Evolutionary conservation across 768 basidiomycete genomes (phyloP).

Genomic region (Suillus subluteus): DNA sequence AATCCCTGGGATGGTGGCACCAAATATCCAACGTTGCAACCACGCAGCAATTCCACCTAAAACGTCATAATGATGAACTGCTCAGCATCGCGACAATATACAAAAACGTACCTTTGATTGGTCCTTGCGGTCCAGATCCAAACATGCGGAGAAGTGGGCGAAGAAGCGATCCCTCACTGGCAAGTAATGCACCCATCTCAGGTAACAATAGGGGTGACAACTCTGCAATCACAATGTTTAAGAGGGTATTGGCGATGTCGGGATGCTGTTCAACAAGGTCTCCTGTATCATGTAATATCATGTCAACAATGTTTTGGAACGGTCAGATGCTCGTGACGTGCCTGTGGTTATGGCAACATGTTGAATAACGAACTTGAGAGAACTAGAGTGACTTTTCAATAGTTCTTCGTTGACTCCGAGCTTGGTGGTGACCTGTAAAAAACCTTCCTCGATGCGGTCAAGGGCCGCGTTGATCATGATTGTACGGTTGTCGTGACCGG

Average conservation of each 20-base stretch:
- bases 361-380: conserved; percentile 28
- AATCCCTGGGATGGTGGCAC: background rate
- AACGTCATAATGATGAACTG: background rate
- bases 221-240: conserved; percentile 22
- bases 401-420: conserved; percentile 30
- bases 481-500: conserved; percentile 32
- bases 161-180: conserved; percentile 34
- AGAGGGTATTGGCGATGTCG: conserved; percentile 26
- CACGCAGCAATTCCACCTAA: conserved; percentile 4
- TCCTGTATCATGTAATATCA: conserved; percentile 24
- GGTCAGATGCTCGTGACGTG: background rate
- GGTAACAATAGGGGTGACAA: background rate
- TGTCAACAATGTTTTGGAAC: background rate
- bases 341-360: conserved; percentile 29
- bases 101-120: conserved; percentile 32
- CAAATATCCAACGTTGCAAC: background rate
- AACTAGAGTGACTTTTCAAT: conserved; percentile 23
- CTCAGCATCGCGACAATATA: background rate
- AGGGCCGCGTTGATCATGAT: conserved; percentile 26
- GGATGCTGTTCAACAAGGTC: conserved; percentile 43
- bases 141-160: conserved; percentile 37
- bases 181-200: conserved; percentile 23
- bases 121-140: conserved; percentile 40
- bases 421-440: conserved; percentile 27
- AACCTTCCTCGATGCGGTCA: conserved; percentile 26